Evolutionary conservation across 2,329 filamentous ascomycete species (phyloP).

Genomic region (Ceratocystis cubensis): DNA sequence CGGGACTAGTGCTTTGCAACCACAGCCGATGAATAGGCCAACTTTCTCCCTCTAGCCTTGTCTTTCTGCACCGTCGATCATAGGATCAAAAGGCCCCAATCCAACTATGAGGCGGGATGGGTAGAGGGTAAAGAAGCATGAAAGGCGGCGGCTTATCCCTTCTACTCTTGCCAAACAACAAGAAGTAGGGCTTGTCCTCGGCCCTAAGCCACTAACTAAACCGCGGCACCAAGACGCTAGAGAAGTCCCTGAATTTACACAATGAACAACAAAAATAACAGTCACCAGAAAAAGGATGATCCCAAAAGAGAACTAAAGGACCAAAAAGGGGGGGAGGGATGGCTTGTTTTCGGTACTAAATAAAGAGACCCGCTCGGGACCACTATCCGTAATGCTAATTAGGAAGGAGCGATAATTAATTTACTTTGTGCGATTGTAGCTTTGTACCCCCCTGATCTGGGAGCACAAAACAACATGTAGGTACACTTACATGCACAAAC

Average conservation of each 20-base stretch:
- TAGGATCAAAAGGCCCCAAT: slow-evolving; percentile 1
- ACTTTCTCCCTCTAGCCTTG: background rate
- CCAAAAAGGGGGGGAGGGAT: background rate
- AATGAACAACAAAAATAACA: background rate
- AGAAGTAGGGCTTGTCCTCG: too few relatives aligned
- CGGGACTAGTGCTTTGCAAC: background rate
- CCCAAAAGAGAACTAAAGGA: background rate
- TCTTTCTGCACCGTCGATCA: slow-evolving; percentile 2
- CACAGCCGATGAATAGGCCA: background rate
- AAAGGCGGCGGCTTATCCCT: background rate
- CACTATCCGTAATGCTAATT: background rate
- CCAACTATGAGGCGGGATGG: background rate
- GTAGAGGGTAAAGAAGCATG: background rate
- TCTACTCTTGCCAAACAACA: background rate
- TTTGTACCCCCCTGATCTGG: background rate
- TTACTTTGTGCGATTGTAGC: background rate
- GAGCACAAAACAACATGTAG: background rate
- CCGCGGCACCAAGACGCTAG: too few relatives aligned
- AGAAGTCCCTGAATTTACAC: background rate
- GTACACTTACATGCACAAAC: background rate
- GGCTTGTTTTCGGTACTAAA: background rate
- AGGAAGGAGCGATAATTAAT: background rate
- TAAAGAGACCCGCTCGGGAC: slow-evolving; percentile 10
- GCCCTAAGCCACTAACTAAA: too few relatives aligned
- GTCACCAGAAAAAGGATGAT: background rate